These are phyloP conservation scores for Oryza meyeriana DNA, from an alignment of 176 grass and related monocot genomes.

Conservation along the genomic window DNA sequence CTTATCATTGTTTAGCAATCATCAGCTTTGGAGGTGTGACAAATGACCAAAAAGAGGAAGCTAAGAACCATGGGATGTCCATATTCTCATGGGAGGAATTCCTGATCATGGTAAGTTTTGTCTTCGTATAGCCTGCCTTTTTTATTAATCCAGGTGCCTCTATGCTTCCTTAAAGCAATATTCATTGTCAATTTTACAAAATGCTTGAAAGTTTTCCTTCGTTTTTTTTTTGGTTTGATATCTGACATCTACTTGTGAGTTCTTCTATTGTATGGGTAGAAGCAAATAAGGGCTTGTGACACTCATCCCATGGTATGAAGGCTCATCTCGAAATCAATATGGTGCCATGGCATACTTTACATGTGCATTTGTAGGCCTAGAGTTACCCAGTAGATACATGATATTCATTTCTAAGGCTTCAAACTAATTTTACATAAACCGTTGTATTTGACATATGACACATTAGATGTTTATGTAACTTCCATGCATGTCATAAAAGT, in stretches of 20 bases:
- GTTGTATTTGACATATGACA: not conserved
- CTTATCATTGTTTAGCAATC: constrained; percentile 40
- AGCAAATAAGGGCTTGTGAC: not conserved
- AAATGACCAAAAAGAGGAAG: constrained; percentile 66
- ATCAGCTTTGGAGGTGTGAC: constrained; percentile 90
- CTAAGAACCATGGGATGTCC: constrained; percentile 56
- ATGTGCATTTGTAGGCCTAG: not conserved
- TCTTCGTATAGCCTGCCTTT: not conserved
- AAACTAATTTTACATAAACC: not conserved
- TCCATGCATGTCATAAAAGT: not conserved
- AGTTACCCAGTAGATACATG: not conserved
- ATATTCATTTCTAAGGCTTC: not conserved
- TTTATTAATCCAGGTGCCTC: not conserved
- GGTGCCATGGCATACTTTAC: not conserved
- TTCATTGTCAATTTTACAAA: not conserved
- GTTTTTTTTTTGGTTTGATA: not conserved
- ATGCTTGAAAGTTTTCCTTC: not conserved
- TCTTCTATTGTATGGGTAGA: not conserved
- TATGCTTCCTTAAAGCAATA: not conserved
- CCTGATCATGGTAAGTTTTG: constrained; percentile 52
- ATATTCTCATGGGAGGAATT: constrained; percentile 96
- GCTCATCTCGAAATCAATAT: not conserved
- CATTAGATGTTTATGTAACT: not conserved
- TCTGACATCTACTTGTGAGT: not conserved
- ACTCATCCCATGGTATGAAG: not conserved